A percentile compares a stretch with the other conserved stretches of the same genome.
phyloP scores from a whole-genome alignment of 164 flowering plant species.

The Piper betle region DNA sequence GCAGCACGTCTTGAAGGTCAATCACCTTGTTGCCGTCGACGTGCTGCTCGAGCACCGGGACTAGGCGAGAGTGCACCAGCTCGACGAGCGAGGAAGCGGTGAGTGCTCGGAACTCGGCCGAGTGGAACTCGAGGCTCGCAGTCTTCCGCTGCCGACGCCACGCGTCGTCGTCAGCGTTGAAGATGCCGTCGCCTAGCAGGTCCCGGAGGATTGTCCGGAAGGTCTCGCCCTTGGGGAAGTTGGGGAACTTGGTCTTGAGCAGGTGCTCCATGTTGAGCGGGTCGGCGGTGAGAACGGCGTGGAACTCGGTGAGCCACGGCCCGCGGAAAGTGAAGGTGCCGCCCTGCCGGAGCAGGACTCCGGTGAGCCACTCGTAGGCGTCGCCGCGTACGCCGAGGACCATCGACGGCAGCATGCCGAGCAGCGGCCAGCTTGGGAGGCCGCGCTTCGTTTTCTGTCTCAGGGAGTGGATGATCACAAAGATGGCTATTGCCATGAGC shows the following conservation, averaged over 20 bases:
- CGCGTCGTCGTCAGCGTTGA: conserved; percentile 59
- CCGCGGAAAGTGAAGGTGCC: conserved; percentile 70
- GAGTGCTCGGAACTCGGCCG: conserved; percentile 49
- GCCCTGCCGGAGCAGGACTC: conserved; percentile 23
- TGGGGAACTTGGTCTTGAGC: conserved; percentile 55
- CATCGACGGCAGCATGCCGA: conserved; percentile 83
- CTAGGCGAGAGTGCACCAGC: conserved; percentile 56
- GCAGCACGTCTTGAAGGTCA: conserved; percentile 66
- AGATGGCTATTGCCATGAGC: conserved; percentile 38
- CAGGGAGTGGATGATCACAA: conserved; percentile 40
- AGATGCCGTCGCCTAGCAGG: conserved; percentile 85
- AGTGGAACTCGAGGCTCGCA: conserved; percentile 83
- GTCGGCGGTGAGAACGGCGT: conserved; percentile 64
- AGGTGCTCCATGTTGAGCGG: conserved; percentile 80
- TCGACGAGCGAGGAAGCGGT: conserved; percentile 50
- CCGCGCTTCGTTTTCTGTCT: conserved; percentile 48
- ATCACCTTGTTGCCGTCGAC: conserved; percentile 10
- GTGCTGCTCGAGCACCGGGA: conserved; percentile 45
- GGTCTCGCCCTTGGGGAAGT: conserved; percentile 62
- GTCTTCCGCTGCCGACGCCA: conserved; percentile 83
- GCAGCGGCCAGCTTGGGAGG: conserved; percentile 66
- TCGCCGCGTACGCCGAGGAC: conserved; percentile 23
- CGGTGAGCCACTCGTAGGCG: conserved; percentile 65
- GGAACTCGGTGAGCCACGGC: conserved; percentile 48
- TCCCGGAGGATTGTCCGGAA: conserved; percentile 43